Conservation (phyloP, 2,329 filamentous ascomycete genomes). For the Leptoxyphium fumago region DNA sequence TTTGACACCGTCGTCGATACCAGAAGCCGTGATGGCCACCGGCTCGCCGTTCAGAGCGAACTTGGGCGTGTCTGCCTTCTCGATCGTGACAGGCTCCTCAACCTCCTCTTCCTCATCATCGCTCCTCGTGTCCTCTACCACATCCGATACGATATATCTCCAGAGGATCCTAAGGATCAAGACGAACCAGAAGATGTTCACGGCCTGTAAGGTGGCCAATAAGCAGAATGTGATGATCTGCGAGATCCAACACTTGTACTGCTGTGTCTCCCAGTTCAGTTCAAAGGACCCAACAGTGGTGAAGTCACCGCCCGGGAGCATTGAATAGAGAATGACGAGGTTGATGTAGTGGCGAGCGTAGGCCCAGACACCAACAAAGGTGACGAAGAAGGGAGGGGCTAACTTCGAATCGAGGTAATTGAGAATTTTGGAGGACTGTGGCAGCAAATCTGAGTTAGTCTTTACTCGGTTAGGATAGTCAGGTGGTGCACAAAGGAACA, state of each 20-base stretch:
- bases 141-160: conserved; percentile 48
- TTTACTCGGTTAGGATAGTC: conserved; percentile 1
- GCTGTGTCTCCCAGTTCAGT: conserved; percentile 59
- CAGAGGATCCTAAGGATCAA: conserved; percentile 63
- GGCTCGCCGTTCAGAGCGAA: neutral
- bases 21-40: neutral
- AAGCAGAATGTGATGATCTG: conserved; percentile 53
- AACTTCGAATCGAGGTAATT: conserved; percentile 76
- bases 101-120: conserved; percentile 52
- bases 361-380: conserved; percentile 73
- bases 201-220: conserved; percentile 52
- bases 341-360: conserved; percentile 83
- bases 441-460: conserved; percentile 2
- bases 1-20: neutral
- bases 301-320: conserved; percentile 53
- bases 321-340: conserved; percentile 58
- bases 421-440: conserved; percentile 71
- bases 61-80: neutral
- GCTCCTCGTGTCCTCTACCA: conserved; percentile 56
- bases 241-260: conserved; percentile 61
- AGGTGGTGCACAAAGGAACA: conserved; percentile 19
- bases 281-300: conserved; percentile 58
- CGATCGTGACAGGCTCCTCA: conserved; percentile 16
- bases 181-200: conserved; percentile 73
- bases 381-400: conserved; percentile 68